Evolutionary conservation across 2,329 filamentous ascomycete species (phyloP), one percentile per base, ranked within the genome.

Genomic region (Cryoendolithus antarcticus): DNA sequence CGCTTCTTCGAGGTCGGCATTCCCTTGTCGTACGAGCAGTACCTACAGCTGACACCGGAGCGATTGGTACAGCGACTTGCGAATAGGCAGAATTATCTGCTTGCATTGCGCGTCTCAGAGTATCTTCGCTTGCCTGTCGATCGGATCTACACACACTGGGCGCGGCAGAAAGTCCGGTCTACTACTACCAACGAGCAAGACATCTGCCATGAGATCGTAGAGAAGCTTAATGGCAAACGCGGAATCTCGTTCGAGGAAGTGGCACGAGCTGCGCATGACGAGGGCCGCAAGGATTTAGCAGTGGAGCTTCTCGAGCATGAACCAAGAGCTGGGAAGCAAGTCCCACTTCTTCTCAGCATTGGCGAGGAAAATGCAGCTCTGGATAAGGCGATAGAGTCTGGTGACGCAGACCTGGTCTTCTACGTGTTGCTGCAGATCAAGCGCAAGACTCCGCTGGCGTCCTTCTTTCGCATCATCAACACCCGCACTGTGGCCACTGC

Each of bases 191-290:
- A 93, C 44, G 91, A 96, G 54, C 86, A 93, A 34, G 77, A 78
- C 1, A 85, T 94, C 32, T 95, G 88, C 60, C 75, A 77, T 27
- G 70, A 88, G 37, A 85, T 98, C 9, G 88, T 96, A 7, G 79
- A 86, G 49, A 84, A 86, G 52, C 71, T 98, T 1, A 76, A 82
- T 1, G 86, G 84, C 29, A 94, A 93, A 56, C 79, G 82, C 0
- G 91, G 89, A 1, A 91, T 98, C 41, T 96, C 89, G 0, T 98
- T 96, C 51, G 89, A 96, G 55, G 77, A 86, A 41, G 94, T 98
- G 51, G 91, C 91, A 1, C 77, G 82, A 40, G 82, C 91, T 19
- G 91, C 91, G 1, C 94, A 94, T 53, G 86, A 96, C 47, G 91
- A 98, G 65, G 91, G 91, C 2, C 77, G 91, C 40, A 75, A 79